phyloP scores from a whole-genome alignment of 1,284 basidiomycete genomes.

The Anthracocystis panici-leucophaei region DNA sequence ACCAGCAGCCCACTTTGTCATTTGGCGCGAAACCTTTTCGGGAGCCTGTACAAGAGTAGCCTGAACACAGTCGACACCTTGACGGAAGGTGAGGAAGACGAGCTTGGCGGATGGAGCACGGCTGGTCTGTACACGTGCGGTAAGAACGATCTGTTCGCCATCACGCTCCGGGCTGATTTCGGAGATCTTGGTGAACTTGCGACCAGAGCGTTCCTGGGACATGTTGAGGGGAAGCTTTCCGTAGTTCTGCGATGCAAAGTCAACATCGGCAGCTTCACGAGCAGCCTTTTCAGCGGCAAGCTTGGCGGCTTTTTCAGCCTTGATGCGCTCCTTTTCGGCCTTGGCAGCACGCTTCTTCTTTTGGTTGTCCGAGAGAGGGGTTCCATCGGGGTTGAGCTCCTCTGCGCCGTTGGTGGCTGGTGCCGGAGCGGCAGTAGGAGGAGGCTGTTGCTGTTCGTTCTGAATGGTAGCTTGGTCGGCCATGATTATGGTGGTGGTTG shows the following conservation, averaged over 20 bases:
- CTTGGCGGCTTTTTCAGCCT: slow-evolving; percentile 85
- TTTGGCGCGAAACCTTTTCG: slow-evolving; percentile 92
- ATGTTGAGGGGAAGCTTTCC: slow-evolving; percentile 92
- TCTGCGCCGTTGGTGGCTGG: slow-evolving; percentile 28
- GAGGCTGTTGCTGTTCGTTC: slow-evolving; percentile 24
- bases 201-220: slow-evolving; percentile 78
- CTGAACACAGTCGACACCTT: slow-evolving; percentile 89
- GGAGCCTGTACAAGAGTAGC: slow-evolving; percentile 82
- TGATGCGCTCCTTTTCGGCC: slow-evolving; percentile 79
- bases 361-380: slow-evolving; percentile 83
- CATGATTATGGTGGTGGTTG: slow-evolving; percentile 25
- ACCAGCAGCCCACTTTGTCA: slow-evolving; percentile 91
- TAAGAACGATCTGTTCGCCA: slow-evolving; percentile 84
- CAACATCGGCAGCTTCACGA: slow-evolving; percentile 82
- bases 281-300: slow-evolving; percentile 81
- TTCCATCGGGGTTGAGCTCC: slow-evolving; percentile 66
- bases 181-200: slow-evolving; percentile 75
- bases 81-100: slow-evolving; percentile 92
- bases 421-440: slow-evolving; percentile 18
- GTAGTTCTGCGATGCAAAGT: slow-evolving; percentile 87
- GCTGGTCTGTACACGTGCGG: slow-evolving; percentile 91
- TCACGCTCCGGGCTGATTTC: slow-evolving; percentile 78
- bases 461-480: slow-evolving; percentile 44
- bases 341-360: slow-evolving; percentile 93
- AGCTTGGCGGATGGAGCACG: slow-evolving; percentile 84